phyloP scores from a whole-genome alignment of 371 early-diverging fungal genomes.

The Rhizopus delemar region DNA sequence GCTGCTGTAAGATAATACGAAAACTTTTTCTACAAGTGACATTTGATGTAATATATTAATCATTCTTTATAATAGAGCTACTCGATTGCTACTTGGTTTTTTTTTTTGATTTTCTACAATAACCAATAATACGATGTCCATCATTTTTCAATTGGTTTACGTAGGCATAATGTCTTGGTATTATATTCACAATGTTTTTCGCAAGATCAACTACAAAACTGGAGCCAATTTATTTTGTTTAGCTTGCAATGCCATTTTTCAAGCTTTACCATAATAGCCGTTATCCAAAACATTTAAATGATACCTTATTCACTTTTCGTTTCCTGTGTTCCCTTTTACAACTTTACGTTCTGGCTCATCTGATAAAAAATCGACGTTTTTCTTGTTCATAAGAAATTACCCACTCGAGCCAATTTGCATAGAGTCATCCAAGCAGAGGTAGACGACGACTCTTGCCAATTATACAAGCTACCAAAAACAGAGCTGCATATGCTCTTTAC shows the following conservation, averaged over 20 bases:
- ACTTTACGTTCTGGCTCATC: constrained; percentile 20
- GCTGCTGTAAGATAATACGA: constrained; percentile 11
- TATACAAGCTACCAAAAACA: too few species aligned
- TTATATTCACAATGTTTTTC: constrained; percentile 12
- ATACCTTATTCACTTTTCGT: constrained; percentile 11
- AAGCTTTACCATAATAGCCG: constrained; percentile 15
- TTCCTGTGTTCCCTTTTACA: constrained; percentile 11
- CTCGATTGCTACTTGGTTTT: constrained; percentile 16
- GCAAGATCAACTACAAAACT: constrained; percentile 17
- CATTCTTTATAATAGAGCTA: constrained; percentile 18
- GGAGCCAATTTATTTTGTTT: constrained; percentile 14
- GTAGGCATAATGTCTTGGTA: constrained; percentile 16
- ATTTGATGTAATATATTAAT: constrained; percentile 12
- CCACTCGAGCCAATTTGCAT: too few species aligned
- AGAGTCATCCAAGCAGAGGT: too few species aligned
- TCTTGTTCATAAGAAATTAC: too few species aligned
- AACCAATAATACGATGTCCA: constrained; percentile 11
- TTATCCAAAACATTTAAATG: constrained; percentile 14
- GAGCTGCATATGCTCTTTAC: too few species aligned
- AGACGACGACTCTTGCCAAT: too few species aligned
- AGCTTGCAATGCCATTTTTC: constrained; percentile 13
- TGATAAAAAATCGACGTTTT: constrained; percentile 21
- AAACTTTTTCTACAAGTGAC: constrained; percentile 15
- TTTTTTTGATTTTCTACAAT: constrained; percentile 23
- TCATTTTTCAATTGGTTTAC: constrained; percentile 19